Evolutionary conservation across 2,329 filamentous ascomycete species (phyloP).

Genomic region (Aspergillus sp.): DNA sequence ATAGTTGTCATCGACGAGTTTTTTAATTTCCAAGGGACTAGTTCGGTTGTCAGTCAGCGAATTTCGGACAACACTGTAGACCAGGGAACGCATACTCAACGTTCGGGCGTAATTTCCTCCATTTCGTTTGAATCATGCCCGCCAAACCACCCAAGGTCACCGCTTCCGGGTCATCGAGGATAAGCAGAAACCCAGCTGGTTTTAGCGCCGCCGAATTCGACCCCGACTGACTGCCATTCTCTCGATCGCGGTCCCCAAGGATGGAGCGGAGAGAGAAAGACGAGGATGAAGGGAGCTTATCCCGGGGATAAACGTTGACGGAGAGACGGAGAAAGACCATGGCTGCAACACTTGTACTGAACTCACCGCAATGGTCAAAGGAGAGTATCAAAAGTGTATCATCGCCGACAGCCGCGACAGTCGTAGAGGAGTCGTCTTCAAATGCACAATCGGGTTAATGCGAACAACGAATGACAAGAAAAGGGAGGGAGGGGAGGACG

Average conservation of each 20-base stretch:
- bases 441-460: no score
- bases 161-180: constrained; percentile 22
- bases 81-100: constrained; percentile 21
- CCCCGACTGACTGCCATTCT: constrained; percentile 7
- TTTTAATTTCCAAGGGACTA: constrained; percentile 28
- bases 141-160: constrained; percentile 22
- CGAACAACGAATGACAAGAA: no score
- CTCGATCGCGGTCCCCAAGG: constrained; percentile 8
- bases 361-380: no score
- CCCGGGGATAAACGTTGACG: constrained; percentile 24
- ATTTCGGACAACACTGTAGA: neutral
- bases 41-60: constrained; percentile 2
- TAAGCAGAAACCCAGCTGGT: constrained; percentile 22
- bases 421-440: no score
- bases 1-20: constrained; percentile 28
- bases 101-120: constrained; percentile 24
- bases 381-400: no score
- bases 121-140: constrained; percentile 23
- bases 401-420: no score
- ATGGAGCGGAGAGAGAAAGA: constrained; percentile 9
- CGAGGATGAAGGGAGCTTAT: constrained; percentile 11
- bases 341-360: no score
- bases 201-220: constrained; percentile 6
- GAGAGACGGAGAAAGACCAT: constrained; percentile 32
- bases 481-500: no score